Evolutionary conservation across 2,329 filamentous ascomycete species (phyloP), one percentile per base, ranked within the genome.

Genomic region (Fusarium brachygibbosum): DNA sequence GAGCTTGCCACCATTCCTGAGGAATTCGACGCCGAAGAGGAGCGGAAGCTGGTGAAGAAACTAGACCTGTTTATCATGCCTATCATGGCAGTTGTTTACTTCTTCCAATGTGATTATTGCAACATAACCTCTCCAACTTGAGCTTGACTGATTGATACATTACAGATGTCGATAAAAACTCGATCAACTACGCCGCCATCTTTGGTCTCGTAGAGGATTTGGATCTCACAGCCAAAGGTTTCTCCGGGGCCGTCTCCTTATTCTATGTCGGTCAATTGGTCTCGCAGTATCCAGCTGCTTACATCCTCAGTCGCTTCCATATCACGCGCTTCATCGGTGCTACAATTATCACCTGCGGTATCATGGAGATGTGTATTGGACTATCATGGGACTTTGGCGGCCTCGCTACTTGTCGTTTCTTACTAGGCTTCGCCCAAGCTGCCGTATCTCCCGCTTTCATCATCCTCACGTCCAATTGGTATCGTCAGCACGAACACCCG

Each of bases 371-470:
- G 55, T 49, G 66, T 4, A 69, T 76, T 19, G 74, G 58, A 13
- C 69, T 61, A 3, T 58, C 69, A 0, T 49, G 61, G 1, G 69
- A 71, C 57, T 77, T 77, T 28, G 53, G 45, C 2, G 70, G 72
- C 0, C 49, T 78, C 7, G 73, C 73, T 13, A 65, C 68, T 0
- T 65, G 67, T 5, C 60, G 76, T 7, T 77, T 76, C 63, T 64
- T 77, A n/a, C 74, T 78, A 4, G 76, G 77, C 3, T 71, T 78
- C 34, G 52, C 68, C 21, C 76, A 79, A 37, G 76, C 71, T 12
- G 72, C 74, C 7, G 75, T 78, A 1, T 77, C 75, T 2, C 77
- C 76, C 3, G 76, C 76, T 19, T 79, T 78, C 53, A 68, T 79
- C 32, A 74, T 76, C 42, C 73, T 79, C 42, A 79, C 76, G 3